Conservation (phyloP, 768 basidiomycete genomes). For the Crassisporium funariophilum region DNA sequence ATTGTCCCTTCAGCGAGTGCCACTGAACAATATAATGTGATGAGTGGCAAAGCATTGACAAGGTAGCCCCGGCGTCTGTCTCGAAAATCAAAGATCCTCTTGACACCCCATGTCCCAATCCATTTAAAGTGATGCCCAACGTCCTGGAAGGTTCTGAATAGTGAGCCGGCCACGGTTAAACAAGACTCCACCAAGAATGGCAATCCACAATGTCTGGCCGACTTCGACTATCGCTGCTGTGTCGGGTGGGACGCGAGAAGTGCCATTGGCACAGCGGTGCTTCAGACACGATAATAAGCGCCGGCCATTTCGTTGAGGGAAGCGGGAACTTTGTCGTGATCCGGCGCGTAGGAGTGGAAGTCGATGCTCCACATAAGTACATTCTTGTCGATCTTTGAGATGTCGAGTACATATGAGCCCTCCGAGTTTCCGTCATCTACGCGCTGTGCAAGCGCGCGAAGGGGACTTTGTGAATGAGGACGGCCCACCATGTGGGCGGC, state of each 20-base stretch:
- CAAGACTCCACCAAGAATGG: conserved; percentile 24
- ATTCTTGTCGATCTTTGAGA: conserved; percentile 18
- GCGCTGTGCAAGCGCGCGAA: conserved; percentile 13
- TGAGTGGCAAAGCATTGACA: no score
- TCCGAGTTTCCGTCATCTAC: conserved; percentile 1
- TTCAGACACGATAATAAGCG: conserved; percentile 27
- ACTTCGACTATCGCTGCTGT: conserved; percentile 15
- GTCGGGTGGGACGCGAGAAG: not conserved
- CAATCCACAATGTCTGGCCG: conserved; percentile 27
- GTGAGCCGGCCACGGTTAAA: conserved; percentile 27
- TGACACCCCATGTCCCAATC: no score
- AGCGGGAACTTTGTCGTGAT: conserved; percentile 22
- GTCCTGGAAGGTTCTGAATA: conserved; percentile 27
- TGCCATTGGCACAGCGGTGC: no score
- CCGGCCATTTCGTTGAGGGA: conserved; percentile 23
- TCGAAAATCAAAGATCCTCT: no score
- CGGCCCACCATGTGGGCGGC: conserved; percentile 29
- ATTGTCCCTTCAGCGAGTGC: no score
- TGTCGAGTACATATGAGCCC: conserved; percentile 17
- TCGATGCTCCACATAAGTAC: conserved; percentile 25
- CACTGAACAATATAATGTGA: no score
- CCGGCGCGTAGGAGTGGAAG: conserved; percentile 29
- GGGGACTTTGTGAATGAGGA: conserved; percentile 22
- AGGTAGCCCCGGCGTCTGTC: no score
- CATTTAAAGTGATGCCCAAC: conserved; percentile 19